Evolutionary conservation across 1,284 basidiomycete species (phyloP).

Genomic region (Butyriboletus appendiculatus): DNA sequence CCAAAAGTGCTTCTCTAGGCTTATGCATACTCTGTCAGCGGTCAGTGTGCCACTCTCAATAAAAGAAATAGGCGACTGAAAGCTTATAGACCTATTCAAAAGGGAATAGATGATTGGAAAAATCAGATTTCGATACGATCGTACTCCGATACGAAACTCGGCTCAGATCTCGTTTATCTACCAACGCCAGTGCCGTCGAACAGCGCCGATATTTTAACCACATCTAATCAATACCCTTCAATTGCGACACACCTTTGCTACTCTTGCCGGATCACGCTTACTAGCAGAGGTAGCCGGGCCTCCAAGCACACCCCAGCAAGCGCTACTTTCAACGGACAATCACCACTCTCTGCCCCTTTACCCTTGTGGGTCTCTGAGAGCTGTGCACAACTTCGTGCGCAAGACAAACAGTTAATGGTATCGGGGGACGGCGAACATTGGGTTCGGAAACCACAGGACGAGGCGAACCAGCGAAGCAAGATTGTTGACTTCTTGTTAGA

Average conservation of each 20-base stretch:
- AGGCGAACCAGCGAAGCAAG: constrained; percentile 32
- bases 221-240: constrained; percentile 24
- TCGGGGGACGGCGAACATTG: constrained; percentile 22
- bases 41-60: constrained; percentile 43
- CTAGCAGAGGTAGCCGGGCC: constrained; percentile 58
- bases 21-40: constrained; percentile 73
- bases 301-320: constrained; percentile 13
- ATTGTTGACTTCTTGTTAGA: constrained; percentile 42
- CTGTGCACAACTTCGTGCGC: constrained; percentile 3
- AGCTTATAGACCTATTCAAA: constrained; percentile 61
- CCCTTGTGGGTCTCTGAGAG: constrained; percentile 40
- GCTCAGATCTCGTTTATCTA: constrained; percentile 11
- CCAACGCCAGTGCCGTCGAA: constrained; percentile 2
- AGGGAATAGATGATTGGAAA: constrained; percentile 74
- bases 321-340: neutral
- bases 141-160: constrained; percentile 38
- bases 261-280: constrained; percentile 71
- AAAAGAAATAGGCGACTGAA: neutral
- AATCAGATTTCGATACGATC: constrained; percentile 69
- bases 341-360: constrained; percentile 25
- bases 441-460: constrained; percentile 22
- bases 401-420: neutral
- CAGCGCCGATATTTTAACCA: constrained; percentile 20
- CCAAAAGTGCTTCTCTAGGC: constrained; percentile 55
- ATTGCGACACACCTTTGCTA: constrained; percentile 67